Percentiles rank a stretch among this genome's conserved stretches.
phyloP scores from a whole-genome alignment of 768 basidiomycete species.

The Chalciporus pseudorubinellus region DNA sequence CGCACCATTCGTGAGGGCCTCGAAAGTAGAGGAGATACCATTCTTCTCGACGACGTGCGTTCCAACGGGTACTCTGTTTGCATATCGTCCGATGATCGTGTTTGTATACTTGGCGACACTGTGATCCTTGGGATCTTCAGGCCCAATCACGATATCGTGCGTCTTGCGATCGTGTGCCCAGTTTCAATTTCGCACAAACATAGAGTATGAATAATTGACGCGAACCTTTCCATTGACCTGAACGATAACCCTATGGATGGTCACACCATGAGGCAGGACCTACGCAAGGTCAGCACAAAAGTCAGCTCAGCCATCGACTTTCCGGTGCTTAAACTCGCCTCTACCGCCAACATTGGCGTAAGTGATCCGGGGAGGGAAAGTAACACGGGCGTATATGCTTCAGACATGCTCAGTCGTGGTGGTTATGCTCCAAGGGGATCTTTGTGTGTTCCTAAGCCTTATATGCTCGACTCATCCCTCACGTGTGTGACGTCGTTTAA shows the following conservation, averaged over 20 bases:
- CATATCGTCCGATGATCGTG: slow-evolving; percentile 68
- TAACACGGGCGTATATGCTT: slow-evolving; percentile 48
- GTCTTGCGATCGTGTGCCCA: slow-evolving; percentile 41
- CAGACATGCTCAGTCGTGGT: slow-evolving; percentile 30
- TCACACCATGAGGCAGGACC: slow-evolving; percentile 67
- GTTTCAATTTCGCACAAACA: neutral
- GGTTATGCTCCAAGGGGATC: neutral
- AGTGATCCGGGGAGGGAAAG: slow-evolving; percentile 50
- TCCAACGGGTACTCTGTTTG: slow-evolving; percentile 69
- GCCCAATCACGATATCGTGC: slow-evolving; percentile 75
- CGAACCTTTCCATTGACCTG: slow-evolving; percentile 62
- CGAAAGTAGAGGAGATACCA: slow-evolving; percentile 48
- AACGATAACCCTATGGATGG: slow-evolving; percentile 64
- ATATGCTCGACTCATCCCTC: neutral
- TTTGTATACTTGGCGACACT: slow-evolving; percentile 65
- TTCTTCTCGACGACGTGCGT: slow-evolving; percentile 51
- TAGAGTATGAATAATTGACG: neutral
- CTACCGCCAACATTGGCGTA: slow-evolving; percentile 59
- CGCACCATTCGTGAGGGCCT: slow-evolving; percentile 39
- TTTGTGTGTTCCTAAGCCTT: neutral
- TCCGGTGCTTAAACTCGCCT: slow-evolving; percentile 36
- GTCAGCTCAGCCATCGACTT: slow-evolving; percentile 12
- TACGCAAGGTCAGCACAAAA: slow-evolving; percentile 21
- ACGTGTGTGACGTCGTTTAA: neutral
- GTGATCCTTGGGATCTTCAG: slow-evolving; percentile 61